Percentiles rank a stretch among this genome's conserved stretches.
phyloP scores from a whole-genome alignment of 179 eudicot species.

The Beta lomatogona region DNA sequence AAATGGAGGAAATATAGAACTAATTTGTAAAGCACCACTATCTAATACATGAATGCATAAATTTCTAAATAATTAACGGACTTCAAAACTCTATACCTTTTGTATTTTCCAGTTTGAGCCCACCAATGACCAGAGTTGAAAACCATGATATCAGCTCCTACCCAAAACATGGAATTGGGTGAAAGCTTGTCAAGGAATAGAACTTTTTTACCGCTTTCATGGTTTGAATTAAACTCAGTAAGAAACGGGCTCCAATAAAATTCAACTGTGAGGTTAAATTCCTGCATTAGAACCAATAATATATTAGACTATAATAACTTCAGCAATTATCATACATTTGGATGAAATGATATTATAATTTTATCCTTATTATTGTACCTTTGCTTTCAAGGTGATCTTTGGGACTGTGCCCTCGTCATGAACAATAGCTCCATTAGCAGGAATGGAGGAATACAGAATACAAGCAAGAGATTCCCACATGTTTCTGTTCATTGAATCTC shows the following conservation, averaged over 20 bases:
- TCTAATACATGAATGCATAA: too few species aligned
- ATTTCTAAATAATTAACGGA: too few species aligned
- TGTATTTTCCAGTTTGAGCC: conserved; percentile 37
- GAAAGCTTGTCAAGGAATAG: conserved; percentile 40
- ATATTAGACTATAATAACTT: not conserved
- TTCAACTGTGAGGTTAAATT: conserved; percentile 43
- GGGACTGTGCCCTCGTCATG: conserved; percentile 18
- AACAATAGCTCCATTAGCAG: conserved; percentile 22
- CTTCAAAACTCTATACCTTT: not conserved
- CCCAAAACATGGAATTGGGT: conserved; percentile 27
- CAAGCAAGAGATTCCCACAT: conserved; percentile 55
- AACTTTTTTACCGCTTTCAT: conserved; percentile 33
- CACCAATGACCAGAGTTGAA: conserved; percentile 54
- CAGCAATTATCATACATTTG: not conserved
- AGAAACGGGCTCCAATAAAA: conserved; percentile 52
- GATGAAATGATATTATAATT: not conserved
- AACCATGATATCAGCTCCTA: conserved; percentile 46
- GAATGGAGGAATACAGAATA: conserved; percentile 37
- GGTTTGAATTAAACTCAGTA: conserved; percentile 23
- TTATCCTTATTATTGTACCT: conserved; percentile 16
- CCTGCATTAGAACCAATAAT: conserved; percentile 16
- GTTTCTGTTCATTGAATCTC: conserved; percentile 47
- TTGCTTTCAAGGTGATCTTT: conserved; percentile 24
- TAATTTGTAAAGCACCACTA: too few species aligned
- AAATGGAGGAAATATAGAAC: too few species aligned